These are phyloP conservation scores for Phyllachora maydis DNA, from an alignment of 2,329 filamentous ascomycete species.

Conservation along the genomic window DNA sequence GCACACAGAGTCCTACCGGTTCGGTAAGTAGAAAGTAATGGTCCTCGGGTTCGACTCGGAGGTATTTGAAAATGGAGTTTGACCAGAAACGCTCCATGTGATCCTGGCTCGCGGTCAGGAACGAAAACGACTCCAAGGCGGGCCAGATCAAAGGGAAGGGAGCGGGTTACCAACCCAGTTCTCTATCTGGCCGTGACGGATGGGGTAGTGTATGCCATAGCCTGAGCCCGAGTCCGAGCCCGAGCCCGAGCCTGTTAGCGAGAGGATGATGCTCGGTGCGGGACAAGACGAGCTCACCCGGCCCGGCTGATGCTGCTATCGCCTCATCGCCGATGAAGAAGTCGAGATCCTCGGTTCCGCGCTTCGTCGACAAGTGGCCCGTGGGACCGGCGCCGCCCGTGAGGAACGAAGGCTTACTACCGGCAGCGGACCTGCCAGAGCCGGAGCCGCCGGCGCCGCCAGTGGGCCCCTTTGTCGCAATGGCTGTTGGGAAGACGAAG, in stretches of 20 bases:
- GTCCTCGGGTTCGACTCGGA: conserved; percentile 93
- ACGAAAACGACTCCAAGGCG: conserved; percentile 9
- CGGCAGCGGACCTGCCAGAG: conserved; percentile 74
- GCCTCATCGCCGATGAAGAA: conserved; percentile 99
- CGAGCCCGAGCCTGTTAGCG: no score
- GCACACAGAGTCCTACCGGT: conserved; percentile 38
- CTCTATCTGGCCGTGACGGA: conserved; percentile 94
- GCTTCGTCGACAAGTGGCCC: conserved; percentile 73
- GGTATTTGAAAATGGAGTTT: conserved; percentile 99
- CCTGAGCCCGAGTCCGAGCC: no score
- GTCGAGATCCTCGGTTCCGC: conserved; percentile 92
- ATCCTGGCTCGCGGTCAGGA: no score
- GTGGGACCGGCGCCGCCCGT: conserved; percentile 71
- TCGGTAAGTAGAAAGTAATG: conserved; percentile 97
- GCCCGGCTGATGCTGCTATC: conserved; percentile 60
- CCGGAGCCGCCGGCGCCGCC: conserved; percentile 55
- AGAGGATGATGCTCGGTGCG: no score
- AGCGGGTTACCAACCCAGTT: conserved; percentile 60
- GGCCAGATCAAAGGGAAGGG: conserved; percentile 2
- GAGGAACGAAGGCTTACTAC: conserved; percentile 87
- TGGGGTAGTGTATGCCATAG: conserved; percentile 93
- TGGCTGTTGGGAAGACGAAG: conserved; percentile 97
- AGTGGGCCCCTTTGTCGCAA: conserved; percentile 73
- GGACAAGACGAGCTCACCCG: no score
- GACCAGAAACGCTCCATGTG: conserved; percentile 99